These are phyloP conservation scores for Spathaspora girioi DNA, from an alignment of 805 yeast species.

Conservation along the genomic window DNA sequence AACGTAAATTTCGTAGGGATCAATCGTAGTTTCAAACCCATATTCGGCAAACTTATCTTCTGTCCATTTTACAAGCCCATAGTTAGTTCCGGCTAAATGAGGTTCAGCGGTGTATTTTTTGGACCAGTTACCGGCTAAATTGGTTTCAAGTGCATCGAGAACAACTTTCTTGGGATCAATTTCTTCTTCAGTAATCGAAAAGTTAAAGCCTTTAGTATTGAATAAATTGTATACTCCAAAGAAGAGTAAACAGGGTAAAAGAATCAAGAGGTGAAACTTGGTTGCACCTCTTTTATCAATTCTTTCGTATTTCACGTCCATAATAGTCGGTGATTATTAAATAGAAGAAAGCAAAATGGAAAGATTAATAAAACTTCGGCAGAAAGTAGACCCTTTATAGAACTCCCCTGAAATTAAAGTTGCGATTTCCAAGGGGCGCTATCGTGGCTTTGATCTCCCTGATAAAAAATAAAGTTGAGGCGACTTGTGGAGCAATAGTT, in stretches of 20 bases:
- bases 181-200: background rate
- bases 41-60: constrained; percentile 44
- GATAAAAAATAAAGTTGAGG: background rate
- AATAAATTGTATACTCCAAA: background rate
- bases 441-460: background rate
- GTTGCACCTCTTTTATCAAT: background rate
- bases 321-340: background rate
- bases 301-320: background rate
- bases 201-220: background rate
- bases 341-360: background rate
- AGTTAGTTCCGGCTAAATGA: constrained; percentile 46
- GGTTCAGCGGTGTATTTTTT: constrained; percentile 37
- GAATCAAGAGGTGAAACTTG: background rate
- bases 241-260: background rate
- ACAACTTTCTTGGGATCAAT: constrained; percentile 6
- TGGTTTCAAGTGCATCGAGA: constrained; percentile 29
- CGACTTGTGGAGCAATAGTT: background rate
- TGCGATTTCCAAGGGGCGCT: background rate
- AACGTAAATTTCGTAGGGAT: constrained; percentile 55
- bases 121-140: constrained; percentile 42
- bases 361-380: too few relatives aligned
- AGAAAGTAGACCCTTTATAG: background rate
- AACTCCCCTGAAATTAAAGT: background rate
- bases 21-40: constrained; percentile 49
- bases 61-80: constrained; percentile 47